Percentiles rank a stretch among this genome's conserved stretches.
These are phyloP conservation scores for Annulohypoxylon maeteangense DNA, from an alignment of 495 filamentous ascomycete genomes.

Conservation along the genomic window DNA sequence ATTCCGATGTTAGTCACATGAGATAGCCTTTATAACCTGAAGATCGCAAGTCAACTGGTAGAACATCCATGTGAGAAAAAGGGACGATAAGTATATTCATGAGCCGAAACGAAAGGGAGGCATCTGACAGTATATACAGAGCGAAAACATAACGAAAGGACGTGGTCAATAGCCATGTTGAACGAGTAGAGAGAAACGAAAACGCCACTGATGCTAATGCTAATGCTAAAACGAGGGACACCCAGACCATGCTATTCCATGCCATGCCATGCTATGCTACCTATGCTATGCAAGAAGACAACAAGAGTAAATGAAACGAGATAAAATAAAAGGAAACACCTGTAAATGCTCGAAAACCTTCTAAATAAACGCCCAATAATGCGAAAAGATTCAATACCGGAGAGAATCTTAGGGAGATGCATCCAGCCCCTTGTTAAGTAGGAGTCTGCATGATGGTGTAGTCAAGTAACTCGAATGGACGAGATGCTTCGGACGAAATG, in stretches of 20 bases:
- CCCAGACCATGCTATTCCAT: constrained; percentile 12
- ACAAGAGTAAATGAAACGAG: constrained; percentile 6
- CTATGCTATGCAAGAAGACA: constrained; percentile 13
- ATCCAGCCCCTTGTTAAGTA: constrained; percentile 8
- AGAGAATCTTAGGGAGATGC: background rate
- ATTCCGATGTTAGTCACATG: background rate
- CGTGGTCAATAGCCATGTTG: background rate
- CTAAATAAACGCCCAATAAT: constrained; percentile 1
- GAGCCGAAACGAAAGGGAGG: constrained; percentile 9
- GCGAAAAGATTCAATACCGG: background rate
- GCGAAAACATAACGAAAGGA: constrained; percentile 2
- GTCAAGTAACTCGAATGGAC: background rate
- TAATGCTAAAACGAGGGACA: constrained; percentile 2
- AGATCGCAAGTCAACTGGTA: background rate
- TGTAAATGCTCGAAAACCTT: constrained; percentile 24
- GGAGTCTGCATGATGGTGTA: background rate
- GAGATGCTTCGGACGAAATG: constrained; percentile 3
- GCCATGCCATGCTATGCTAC: constrained; percentile 8
- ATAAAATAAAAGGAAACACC: background rate
- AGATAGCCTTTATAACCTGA: background rate
- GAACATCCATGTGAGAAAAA: background rate
- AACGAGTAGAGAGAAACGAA: background rate
- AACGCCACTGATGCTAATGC: constrained; percentile 34
- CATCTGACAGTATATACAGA: constrained; percentile 16
- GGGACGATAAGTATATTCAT: background rate